Evolutionary conservation across 257 asterid species (phyloP).

Genomic region (Solanum bulbocastanum): DNA sequence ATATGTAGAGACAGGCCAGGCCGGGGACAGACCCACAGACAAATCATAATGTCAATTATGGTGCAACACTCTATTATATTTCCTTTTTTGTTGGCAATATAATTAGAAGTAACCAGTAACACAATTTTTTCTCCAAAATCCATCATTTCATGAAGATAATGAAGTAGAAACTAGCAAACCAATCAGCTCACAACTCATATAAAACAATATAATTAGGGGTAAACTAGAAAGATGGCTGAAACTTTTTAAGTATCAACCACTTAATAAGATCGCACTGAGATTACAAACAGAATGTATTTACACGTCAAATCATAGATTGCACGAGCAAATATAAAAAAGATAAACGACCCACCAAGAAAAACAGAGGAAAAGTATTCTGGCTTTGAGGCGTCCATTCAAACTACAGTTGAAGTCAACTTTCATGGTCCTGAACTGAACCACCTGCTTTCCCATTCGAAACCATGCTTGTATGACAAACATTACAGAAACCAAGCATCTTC

Average conservation of each 20-base stretch:
- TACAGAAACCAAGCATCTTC: not conserved
- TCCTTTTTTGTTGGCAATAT: not conserved
- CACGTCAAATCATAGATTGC: slow-evolving; percentile 8
- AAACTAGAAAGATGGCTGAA: not conserved
- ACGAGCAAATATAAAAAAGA: not conserved
- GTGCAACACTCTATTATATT: not conserved
- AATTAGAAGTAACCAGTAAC: not conserved
- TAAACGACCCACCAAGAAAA: not conserved
- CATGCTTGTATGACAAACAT: not conserved
- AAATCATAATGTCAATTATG: not conserved
- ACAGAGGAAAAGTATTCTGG: not conserved
- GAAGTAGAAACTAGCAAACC: not conserved
- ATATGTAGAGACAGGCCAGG: not conserved
- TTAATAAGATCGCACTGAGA: not conserved
- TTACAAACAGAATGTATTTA: slow-evolving; percentile 6
- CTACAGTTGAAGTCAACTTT: not conserved
- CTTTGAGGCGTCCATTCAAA: not conserved
- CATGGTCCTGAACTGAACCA: not conserved
- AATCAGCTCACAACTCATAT: not conserved
- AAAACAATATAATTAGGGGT: not conserved
- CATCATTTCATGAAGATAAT: not conserved
- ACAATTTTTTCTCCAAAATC: not conserved
- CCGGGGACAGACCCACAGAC: not conserved
- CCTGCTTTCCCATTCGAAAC: not conserved
- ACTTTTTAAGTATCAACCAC: not conserved